These are phyloP conservation scores for Irpex rosettiformis DNA, from an alignment of 1,284 basidiomycete species.

Conservation along the genomic window DNA sequence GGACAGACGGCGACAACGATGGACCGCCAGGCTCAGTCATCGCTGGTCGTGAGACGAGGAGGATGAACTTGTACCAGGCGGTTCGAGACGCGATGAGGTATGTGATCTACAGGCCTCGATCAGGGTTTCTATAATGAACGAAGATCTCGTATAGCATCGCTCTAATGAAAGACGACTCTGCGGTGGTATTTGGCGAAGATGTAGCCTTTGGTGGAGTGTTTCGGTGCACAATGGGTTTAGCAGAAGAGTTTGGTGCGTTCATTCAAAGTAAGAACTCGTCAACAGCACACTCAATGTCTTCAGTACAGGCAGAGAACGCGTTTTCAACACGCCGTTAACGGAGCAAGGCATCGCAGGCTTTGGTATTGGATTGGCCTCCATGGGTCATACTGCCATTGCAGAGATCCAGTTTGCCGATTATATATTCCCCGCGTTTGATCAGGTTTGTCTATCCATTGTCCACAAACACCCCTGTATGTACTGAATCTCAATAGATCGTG, in stretches of 20 bases:
- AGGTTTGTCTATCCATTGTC: slow-evolving; percentile 40
- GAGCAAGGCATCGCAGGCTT: slow-evolving; percentile 97
- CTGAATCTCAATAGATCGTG: slow-evolving; percentile 59
- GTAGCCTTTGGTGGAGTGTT: slow-evolving; percentile 95
- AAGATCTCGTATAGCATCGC: slow-evolving; percentile 56
- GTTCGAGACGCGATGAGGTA: slow-evolving; percentile 87
- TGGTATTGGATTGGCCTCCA: slow-evolving; percentile 87
- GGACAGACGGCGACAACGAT: slow-evolving; percentile 58
- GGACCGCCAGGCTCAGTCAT: slow-evolving; percentile 45
- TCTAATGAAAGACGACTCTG: slow-evolving; percentile 79
- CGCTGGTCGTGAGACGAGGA: slow-evolving; percentile 79
- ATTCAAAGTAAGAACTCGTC: not conserved
- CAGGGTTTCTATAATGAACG: not conserved
- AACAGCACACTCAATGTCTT: slow-evolving; percentile 7
- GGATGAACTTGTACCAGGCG: slow-evolving; percentile 90
- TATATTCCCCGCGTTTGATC: slow-evolving; percentile 90
- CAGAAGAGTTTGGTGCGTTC: slow-evolving; percentile 82
- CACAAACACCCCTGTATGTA: not conserved
- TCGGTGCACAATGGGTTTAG: slow-evolving; percentile 85
- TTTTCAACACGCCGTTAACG: slow-evolving; percentile 94
- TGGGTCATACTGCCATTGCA: slow-evolving; percentile 93
- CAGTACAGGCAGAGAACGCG: slow-evolving; percentile 73
- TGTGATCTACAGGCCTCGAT: slow-evolving; percentile 11
- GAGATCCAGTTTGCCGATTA: slow-evolving; percentile 91
- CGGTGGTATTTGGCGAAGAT: slow-evolving; percentile 92